Evolutionary conservation across 2,329 filamentous ascomycete genomes (phyloP), one percentile per base, ranked within the genome.

Genomic region (Pseudophaeomoniella oleicola): DNA sequence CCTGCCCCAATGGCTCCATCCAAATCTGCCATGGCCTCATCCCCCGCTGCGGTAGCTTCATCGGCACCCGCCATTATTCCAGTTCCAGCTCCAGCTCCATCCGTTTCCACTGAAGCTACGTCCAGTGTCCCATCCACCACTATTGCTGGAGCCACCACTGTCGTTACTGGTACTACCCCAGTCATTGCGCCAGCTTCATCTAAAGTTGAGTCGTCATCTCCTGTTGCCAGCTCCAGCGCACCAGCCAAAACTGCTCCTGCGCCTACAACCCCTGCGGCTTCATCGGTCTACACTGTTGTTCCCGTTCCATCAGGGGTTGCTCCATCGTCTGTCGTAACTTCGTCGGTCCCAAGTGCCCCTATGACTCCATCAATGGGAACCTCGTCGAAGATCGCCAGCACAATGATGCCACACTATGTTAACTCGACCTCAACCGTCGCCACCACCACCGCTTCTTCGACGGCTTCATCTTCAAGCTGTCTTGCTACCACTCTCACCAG

Each of bases 401-500:
- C 22, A 6, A 9, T n/a, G n/a, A 27, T n/a, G 22, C 22, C 22
- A 9, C 6, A 27, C 6, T 27, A 27, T 27, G n/a, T 6, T n/a
- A 27, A 27, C 22, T 9, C 9, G 9, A 27, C 22, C 9, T 19
- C 16, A 13, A 9, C 32, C 13, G n/a, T 17, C 9, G 18, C 14
- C 13, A 15, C 16, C 9, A 5, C 32, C 29, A 16, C 33, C 29
- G 32, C 35, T 16, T 32, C 40, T 34, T 15, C 29, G 12, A 37
- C 39, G 16, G 16, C 38, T 11, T 5, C 38, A 5, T 35, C 35
- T 14, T 35, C 39, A 10, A 16, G 19, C 18, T 34, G 32, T 19
- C 35, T 50, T 55, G 11, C 14, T 6, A 34, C 32, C n/a, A 19
- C 32, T 6, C 17, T 34, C 14, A 19, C 11, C 14, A 39, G 41